Percentiles rank a stretch among this genome's conserved stretches.
phyloP scores from a whole-genome alignment of 768 basidiomycete species.

The Boletus rubescentipes region DNA sequence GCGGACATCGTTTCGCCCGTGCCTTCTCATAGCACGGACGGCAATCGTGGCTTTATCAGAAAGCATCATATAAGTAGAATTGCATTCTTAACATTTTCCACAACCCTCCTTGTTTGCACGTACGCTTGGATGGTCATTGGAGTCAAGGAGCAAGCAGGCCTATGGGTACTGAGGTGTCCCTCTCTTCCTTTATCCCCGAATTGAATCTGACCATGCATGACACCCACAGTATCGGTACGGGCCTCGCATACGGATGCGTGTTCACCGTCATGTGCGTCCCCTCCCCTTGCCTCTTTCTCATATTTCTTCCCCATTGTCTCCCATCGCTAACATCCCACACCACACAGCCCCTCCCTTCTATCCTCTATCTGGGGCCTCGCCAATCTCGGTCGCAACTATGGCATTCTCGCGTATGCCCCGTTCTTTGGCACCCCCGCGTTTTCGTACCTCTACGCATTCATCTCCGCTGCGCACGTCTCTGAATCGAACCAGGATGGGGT shows the following conservation, averaged over 20 bases:
- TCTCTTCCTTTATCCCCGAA: not conserved
- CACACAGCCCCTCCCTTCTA: slow-evolving; percentile 55
- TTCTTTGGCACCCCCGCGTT: slow-evolving; percentile 74
- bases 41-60: slow-evolving; percentile 33
- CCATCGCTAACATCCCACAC: not conserved
- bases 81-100: slow-evolving; percentile 53
- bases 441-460: slow-evolving; percentile 76
- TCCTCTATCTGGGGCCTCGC: slow-evolving; percentile 69
- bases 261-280: slow-evolving; percentile 69
- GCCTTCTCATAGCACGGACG: slow-evolving; percentile 36
- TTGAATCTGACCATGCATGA: not conserved
- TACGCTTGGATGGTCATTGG: slow-evolving; percentile 56
- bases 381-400: slow-evolving; percentile 77
- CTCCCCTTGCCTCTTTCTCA: not conserved
- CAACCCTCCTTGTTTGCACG: slow-evolving; percentile 47
- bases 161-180: slow-evolving; percentile 71
- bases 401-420: slow-evolving; percentile 70
- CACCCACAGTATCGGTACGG: slow-evolving; percentile 55
- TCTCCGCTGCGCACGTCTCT: slow-evolving; percentile 52
- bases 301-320: not conserved
- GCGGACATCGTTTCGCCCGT: slow-evolving; percentile 74
- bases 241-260: slow-evolving; percentile 64
- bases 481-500: slow-evolving; percentile 19
- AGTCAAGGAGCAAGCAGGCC: slow-evolving; percentile 45
- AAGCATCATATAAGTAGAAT: slow-evolving; percentile 62